Base-by-base conservation (phyloP, 2,329 filamentous ascomycete species). In the Lanzia echinophila region DNA sequence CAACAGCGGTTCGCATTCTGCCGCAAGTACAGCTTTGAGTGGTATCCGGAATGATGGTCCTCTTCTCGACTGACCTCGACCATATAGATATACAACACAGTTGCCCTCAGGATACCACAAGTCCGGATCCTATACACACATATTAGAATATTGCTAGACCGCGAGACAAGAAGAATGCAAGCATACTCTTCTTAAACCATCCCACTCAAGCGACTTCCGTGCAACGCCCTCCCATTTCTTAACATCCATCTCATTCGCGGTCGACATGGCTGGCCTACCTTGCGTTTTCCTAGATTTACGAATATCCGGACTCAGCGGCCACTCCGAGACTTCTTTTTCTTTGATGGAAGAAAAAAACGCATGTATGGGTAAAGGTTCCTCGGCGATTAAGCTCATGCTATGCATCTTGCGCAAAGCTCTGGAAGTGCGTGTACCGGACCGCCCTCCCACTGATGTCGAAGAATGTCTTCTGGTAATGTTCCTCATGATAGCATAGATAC, bases 31-130 rank as follows among this genome's bases (percentile, higher is more conserved):
- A 3, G 73, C 71, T 5, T 74, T 72, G 47, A 86, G 79, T 0
- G 82, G 79, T 1, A 91, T 69, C 57, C 77, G 81, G 65, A 91
- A 86, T 1, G 87, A 82, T 1, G 87, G 83, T 0, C 83, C 83
- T 60, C 81, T 73, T 54, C 75, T 76, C 3, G 84, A 87, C 53
- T 82, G 79, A 38, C 83, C 84, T 58, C 76, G 75, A n/a, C 71
- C 78, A 62, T 88, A 84, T 0, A 91, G 73, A 67, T 90, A 77
- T 1, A 91, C 76, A 15, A 82, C 74, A 62, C 87, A 90, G 64
- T 90, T 82, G 13, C 84, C 87, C 58, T 83, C 71, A 11, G 77
- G 73, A 56, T 77, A 75, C 84, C 84, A 91, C 2, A 92, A 73
- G 60, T 90, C 87, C 2, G 79, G 73, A 61, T 91, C 87, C 87